A percentile compares a stretch with the other conserved stretches of the same genome.
Conservation (phyloP, 257 asterid genomes). For the Ajuga chamaepitys region DNA sequence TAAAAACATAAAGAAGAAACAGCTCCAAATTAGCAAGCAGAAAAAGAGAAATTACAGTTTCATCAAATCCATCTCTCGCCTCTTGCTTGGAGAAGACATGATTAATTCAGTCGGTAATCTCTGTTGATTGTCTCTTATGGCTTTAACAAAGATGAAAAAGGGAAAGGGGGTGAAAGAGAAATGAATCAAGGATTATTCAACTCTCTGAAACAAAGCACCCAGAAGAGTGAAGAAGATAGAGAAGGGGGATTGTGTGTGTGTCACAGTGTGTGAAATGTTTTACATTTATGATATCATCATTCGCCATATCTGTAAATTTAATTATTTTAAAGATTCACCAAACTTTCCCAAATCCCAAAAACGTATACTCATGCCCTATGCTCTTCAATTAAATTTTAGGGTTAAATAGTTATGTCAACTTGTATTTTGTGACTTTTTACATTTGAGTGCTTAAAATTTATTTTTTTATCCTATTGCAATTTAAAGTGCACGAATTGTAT, state of each 20-base stretch:
- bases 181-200: conserved; percentile 9
- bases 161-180: conserved; percentile 5
- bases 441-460: too few species aligned
- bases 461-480: too few species aligned
- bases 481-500: too few species aligned
- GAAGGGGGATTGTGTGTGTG: conserved; percentile 17
- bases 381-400: too few species aligned
- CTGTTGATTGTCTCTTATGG: background rate
- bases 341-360: background rate
- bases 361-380: too few species aligned
- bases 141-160: background rate
- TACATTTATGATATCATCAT: conserved; percentile 9
- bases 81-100: conserved; percentile 99
- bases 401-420: too few species aligned
- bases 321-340: conserved; percentile 18
- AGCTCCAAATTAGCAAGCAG: background rate
- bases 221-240: background rate
- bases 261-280: background rate
- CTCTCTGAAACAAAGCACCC: conserved; percentile 7
- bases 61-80: conserved; percentile 98
- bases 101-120: conserved; percentile 8
- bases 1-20: background rate
- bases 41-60: conserved; percentile 51
- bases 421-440: too few species aligned
- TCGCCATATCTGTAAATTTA: background rate